Evolutionary conservation across 163 green algal species (phyloP), one percentile per base, ranked within the genome.

Genomic region (Scenedesmus sp.): DNA sequence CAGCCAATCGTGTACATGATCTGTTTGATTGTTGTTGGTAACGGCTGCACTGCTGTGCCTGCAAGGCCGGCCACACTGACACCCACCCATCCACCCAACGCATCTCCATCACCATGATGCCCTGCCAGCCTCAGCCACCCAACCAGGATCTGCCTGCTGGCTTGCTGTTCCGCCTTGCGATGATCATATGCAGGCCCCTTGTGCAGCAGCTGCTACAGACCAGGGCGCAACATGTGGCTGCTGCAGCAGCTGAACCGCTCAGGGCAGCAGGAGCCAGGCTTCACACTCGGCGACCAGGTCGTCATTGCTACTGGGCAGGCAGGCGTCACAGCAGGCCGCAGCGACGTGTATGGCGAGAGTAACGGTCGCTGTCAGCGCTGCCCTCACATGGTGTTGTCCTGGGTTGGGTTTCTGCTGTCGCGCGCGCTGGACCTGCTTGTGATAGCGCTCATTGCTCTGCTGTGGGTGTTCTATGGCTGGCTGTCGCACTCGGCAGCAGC

Each of bases 141-240:
- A n/a, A n/a, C n/a, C n/a, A n/a, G n/a, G n/a, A n/a, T n/a, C n/a
- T n/a, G n/a, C n/a, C n/a, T n/a, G n/a, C n/a, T n/a, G n/a, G n/a
- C n/a, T n/a, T n/a, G n/a, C 30, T 51, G 12, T 24, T 87, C 5
- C 30, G 30, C 42, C 40, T 56, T 82, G 78, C 40, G 7, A 37
- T 40, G 2, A 37, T 18, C 42, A 24, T 3, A 2, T 22, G 42
- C 30, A 37, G 53, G 37, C 26, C 42, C 43, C 42, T 89, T 80
- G 4, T 89, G 84, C 84, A 72, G 46, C 61, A 42, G 33, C 40
- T 88, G 59, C 56, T 89, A 43, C 59, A 61, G 84, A 10, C 84
- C 84, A 33, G 84, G 84, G 13, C 61, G 84, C 24, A 82, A 89
- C 26, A 18, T 35, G 26, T 89, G 56, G 84, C 84, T 43, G 61